These are phyloP conservation scores for Juncus inflexus DNA, from an alignment of 176 grass and related monocot genomes.

Conservation along the genomic window DNA sequence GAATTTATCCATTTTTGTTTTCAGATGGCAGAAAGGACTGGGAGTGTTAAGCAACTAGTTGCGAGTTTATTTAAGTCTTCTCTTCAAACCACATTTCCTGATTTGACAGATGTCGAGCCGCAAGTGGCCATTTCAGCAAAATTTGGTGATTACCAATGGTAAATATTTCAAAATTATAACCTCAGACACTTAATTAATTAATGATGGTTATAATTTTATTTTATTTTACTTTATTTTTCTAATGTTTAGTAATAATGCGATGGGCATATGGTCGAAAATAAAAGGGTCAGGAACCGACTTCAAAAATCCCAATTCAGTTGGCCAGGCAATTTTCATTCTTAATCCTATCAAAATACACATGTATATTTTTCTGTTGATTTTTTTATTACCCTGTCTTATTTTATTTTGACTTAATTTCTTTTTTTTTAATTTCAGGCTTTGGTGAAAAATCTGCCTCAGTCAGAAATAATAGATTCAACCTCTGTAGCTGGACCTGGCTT, in stretches of 20 bases:
- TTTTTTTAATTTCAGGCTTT: constrained; percentile 47
- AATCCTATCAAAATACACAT: background rate
- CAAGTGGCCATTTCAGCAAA: constrained; percentile 74
- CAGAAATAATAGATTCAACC: constrained; percentile 80
- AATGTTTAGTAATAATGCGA: constrained; percentile 75
- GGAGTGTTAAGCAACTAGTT: constrained; percentile 83
- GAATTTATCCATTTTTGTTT: background rate
- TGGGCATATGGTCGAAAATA: constrained; percentile 90
- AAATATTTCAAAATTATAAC: constrained; percentile 19
- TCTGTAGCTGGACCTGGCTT: constrained; percentile 95
- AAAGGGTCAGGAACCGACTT: constrained; percentile 81
- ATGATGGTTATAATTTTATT: constrained; percentile 1
- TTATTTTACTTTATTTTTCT: background rate
- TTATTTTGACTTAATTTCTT: constrained; percentile 3
- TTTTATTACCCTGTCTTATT: constrained; percentile 7
- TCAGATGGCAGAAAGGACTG: constrained; percentile 31
- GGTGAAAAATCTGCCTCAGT: constrained; percentile 67
- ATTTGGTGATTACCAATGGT: constrained; percentile 99
- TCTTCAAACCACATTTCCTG: constrained; percentile 47
- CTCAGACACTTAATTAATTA: constrained; percentile 13
- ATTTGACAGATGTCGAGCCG: constrained; percentile 49
- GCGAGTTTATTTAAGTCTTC: constrained; percentile 49
- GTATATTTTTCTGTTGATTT: constrained; percentile 16
- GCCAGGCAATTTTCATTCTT: constrained; percentile 47
- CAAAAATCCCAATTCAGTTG: constrained; percentile 80